A percentile compares a stretch with the other conserved stretches of the same genome.
phyloP scores from a whole-genome alignment of 352 stramenopile species.

The Pelagophyceae sp. region DNA sequence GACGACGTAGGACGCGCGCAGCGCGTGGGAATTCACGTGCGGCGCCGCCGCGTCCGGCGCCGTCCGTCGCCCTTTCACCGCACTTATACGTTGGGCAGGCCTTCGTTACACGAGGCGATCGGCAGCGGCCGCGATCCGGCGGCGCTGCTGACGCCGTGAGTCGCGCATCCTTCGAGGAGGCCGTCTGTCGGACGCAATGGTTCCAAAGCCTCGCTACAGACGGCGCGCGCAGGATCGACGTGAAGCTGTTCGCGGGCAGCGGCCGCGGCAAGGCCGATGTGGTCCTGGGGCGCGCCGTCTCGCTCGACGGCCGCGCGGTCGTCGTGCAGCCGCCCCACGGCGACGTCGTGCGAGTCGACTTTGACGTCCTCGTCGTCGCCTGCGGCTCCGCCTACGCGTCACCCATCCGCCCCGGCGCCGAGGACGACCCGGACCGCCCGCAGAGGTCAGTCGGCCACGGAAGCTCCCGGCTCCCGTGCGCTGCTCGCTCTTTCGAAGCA shows the following conservation, averaged over 20 bases:
- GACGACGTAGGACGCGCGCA: background rate
- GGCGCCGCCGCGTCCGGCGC: background rate
- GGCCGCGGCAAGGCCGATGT: too few relatives aligned
- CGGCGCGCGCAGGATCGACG: background rate
- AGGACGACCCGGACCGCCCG: too few relatives aligned
- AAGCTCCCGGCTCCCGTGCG: too few relatives aligned
- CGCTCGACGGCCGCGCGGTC: too few relatives aligned
- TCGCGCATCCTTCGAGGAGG: too few relatives aligned
- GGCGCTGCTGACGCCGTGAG: background rate
- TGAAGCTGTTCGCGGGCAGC: background rate
- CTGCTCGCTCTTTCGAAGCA: too few relatives aligned
- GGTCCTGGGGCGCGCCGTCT: too few relatives aligned
- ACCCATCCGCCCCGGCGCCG: too few relatives aligned
- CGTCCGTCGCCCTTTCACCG: too few relatives aligned
- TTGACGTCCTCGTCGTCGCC: slow-evolving; percentile 2
- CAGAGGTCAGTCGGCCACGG: background rate
- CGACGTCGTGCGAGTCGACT: background rate
- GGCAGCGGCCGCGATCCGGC: background rate
- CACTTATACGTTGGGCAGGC: background rate
- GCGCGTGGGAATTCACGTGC: background rate
- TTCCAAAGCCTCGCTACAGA: background rate
- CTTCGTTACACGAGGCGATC: background rate
- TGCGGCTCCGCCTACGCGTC: background rate
- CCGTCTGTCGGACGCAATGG: background rate
- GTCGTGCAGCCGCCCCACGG: background rate